phyloP scores from a whole-genome alignment of 768 basidiomycete genomes.

The Holtermannia corniformis region DNA sequence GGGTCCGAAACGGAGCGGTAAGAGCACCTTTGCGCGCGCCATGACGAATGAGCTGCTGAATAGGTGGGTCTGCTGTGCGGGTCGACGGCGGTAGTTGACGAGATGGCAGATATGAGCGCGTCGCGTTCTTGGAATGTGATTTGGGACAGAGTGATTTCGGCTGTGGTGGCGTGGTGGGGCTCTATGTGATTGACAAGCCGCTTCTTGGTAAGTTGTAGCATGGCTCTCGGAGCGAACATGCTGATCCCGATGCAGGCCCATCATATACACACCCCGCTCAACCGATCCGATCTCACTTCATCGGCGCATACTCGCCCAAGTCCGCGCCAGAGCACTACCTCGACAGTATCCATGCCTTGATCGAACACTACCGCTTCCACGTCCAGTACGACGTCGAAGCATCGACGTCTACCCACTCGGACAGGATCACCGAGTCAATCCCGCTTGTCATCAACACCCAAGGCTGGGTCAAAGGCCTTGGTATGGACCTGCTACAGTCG shows the following conservation, averaged over 20 bases:
- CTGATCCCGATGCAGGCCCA: slow-evolving; percentile 52
- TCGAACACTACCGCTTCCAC: slow-evolving; percentile 52
- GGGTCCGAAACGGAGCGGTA: slow-evolving; percentile 79
- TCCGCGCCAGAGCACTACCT: slow-evolving; percentile 70
- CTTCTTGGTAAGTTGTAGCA: slow-evolving; percentile 54
- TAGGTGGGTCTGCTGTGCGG: too few species aligned
- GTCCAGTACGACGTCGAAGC: slow-evolving; percentile 43
- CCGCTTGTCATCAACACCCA: slow-evolving; percentile 91
- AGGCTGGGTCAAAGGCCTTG: slow-evolving; percentile 93
- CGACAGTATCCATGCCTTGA: slow-evolving; percentile 54
- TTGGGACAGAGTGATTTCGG: slow-evolving; percentile 90
- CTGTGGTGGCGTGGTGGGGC: slow-evolving; percentile 70
- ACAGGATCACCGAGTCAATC: slow-evolving; percentile 51
- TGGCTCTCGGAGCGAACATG: too few species aligned
- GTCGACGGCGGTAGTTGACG: background rate
- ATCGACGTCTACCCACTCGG: slow-evolving; percentile 1
- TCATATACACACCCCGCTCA: slow-evolving; percentile 72
- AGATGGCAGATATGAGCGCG: slow-evolving; percentile 56
- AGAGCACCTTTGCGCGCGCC: slow-evolving; percentile 75
- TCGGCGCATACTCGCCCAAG: slow-evolving; percentile 69
- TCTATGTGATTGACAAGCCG: slow-evolving; percentile 60
- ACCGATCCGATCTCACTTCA: slow-evolving; percentile 66
- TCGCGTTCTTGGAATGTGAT: slow-evolving; percentile 89
- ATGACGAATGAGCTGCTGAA: slow-evolving; percentile 59
- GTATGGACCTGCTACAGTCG: slow-evolving; percentile 61